Evolutionary conservation across 805 yeast species (phyloP).

Genomic region (Yarrowia sp.): DNA sequence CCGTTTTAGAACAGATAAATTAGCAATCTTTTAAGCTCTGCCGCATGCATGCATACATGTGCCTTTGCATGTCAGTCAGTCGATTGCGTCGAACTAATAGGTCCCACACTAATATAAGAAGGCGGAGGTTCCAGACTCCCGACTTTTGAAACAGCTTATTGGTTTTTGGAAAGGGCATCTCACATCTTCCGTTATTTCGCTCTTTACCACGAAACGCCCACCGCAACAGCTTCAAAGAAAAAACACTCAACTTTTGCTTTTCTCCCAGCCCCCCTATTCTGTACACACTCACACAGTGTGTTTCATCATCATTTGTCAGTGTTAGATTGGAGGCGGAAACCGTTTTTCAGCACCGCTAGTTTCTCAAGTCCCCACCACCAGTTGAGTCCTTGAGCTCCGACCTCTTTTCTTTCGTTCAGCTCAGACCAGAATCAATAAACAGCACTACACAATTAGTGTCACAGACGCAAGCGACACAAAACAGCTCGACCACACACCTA

Average conservation of each 20-base stretch:
- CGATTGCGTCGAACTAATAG: neutral
- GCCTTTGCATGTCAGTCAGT: neutral
- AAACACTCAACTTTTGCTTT: neutral
- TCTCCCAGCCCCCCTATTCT: constrained; percentile 4
- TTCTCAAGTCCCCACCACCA: no score
- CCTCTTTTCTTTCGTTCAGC: neutral
- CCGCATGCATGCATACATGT: constrained; percentile 8
- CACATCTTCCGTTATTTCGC: neutral
- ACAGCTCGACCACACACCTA: neutral
- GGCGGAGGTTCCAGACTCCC: neutral
- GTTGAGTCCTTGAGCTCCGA: neutral
- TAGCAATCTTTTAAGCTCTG: neutral
- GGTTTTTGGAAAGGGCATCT: neutral
- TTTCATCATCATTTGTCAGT: neutral
- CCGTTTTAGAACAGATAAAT: no score
- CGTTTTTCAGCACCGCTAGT: neutral
- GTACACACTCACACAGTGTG: neutral
- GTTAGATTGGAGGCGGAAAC: neutral
- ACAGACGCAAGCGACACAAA: no score
- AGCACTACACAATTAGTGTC: neutral
- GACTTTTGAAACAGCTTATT: neutral
- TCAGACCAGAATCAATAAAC: neutral
- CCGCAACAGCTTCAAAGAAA: neutral
- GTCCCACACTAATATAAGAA: neutral
- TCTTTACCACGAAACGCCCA: neutral